Evolutionary conservation across 352 stramenopile species (phyloP).

Genomic region (Phytophthora boehmeriae): DNA sequence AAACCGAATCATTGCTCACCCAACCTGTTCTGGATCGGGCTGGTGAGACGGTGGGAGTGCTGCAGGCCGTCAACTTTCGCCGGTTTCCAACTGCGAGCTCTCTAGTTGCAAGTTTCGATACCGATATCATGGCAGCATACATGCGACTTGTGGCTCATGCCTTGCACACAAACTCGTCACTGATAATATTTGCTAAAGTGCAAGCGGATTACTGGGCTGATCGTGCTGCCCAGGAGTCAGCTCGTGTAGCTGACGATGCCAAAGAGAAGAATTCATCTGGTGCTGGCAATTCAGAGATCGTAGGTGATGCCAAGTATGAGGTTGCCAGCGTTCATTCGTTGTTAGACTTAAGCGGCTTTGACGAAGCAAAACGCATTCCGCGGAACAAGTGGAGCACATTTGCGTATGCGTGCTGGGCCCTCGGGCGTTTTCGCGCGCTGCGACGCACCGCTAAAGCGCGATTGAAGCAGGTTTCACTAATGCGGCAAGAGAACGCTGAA

Average conservation of each 20-base stretch:
- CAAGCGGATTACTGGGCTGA: constrained; percentile 80
- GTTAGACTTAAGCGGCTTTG: constrained; percentile 66
- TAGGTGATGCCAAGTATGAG: constrained; percentile 50
- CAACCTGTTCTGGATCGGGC: constrained; percentile 75
- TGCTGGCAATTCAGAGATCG: constrained; percentile 30
- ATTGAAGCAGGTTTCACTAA: constrained; percentile 12
- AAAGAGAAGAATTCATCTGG: constrained; percentile 6
- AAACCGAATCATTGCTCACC: constrained; percentile 77
- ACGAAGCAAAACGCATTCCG: constrained; percentile 64
- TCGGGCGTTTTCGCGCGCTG: constrained; percentile 59
- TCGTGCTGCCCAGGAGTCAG: constrained; percentile 41
- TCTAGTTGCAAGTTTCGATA: constrained; percentile 63
- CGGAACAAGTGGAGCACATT: constrained; percentile 83
- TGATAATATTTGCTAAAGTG: constrained; percentile 86
- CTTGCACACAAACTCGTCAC: constrained; percentile 71
- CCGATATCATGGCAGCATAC: constrained; percentile 67
- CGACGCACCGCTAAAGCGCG: constrained; percentile 27
- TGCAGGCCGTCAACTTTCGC: constrained; percentile 66
- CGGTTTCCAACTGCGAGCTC: constrained; percentile 56
- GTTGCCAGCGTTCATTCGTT: constrained; percentile 75
- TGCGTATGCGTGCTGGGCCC: constrained; percentile 63
- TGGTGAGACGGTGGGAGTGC: constrained; percentile 68
- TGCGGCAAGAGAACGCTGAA: constrained; percentile 12
- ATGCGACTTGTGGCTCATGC: constrained; percentile 62
- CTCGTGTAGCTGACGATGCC: constrained; percentile 1